Evolutionary conservation across 1,139 yeast genomes (phyloP).

Genomic region (Kodamaea fungicola): DNA sequence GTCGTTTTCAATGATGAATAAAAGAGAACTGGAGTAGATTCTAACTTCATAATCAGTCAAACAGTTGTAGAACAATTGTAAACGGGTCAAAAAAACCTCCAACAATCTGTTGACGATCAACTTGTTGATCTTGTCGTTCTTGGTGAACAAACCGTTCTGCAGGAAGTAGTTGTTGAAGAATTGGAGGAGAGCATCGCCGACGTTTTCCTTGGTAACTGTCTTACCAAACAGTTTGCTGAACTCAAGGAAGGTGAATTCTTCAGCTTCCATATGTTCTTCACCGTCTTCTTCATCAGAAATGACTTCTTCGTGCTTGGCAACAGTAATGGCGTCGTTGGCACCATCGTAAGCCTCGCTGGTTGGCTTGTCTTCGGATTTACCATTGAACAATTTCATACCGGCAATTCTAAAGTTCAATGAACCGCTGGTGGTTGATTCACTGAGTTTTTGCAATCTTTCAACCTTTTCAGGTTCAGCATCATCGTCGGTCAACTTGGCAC

Average conservation of each 20-base stretch:
- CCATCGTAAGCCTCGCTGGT: slow-evolving; percentile 9
- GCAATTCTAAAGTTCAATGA: slow-evolving; percentile 71
- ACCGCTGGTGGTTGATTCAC: slow-evolving; percentile 76
- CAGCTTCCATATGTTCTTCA: slow-evolving; percentile 7
- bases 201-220: slow-evolving; percentile 39
- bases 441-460: slow-evolving; percentile 58
- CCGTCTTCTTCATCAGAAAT: slow-evolving; percentile 12
- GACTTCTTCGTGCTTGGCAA: slow-evolving; percentile 7
- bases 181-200: slow-evolving; percentile 46
- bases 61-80: slow-evolving; percentile 64
- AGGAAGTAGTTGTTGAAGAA: slow-evolving; percentile 41
- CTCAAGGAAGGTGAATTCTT: slow-evolving; percentile 32
- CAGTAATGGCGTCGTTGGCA: slow-evolving; percentile 12
- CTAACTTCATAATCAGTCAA: slow-evolving; percentile 60
- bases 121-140: slow-evolving; percentile 14
- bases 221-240: slow-evolving; percentile 76
- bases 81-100: slow-evolving; percentile 48
- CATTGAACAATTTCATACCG: slow-evolving; percentile 69
- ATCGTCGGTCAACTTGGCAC: slow-evolving; percentile 64
- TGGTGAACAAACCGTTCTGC: slow-evolving; percentile 1
- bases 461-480: slow-evolving; percentile 58
- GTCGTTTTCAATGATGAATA: slow-evolving; percentile 75
- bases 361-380: slow-evolving; percentile 5
- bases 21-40: slow-evolving; percentile 69
- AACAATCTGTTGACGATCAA: slow-evolving; percentile 27